These are phyloP conservation scores for Avena insularis DNA, from an alignment of 176 grass and related monocot species.

Conservation along the genomic window DNA sequence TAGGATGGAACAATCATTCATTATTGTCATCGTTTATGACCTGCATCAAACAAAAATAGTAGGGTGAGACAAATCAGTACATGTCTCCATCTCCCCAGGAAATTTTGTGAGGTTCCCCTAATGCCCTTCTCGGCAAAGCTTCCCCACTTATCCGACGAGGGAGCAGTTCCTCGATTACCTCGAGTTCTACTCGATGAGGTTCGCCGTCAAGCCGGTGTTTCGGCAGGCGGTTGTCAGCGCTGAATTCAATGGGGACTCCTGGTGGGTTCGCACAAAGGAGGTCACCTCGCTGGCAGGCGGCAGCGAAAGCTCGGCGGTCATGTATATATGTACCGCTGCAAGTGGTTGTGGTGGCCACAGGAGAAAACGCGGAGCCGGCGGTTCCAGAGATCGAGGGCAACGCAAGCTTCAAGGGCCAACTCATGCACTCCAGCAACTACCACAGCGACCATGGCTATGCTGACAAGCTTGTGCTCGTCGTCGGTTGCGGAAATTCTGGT, in stretches of 20 bases:
- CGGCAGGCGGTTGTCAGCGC: constrained; percentile 59
- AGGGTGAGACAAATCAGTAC: no score
- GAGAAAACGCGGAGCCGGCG: constrained; percentile 84
- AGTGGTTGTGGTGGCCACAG: constrained; percentile 86
- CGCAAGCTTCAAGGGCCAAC: constrained; percentile 46
- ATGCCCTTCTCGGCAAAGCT: constrained; percentile 62
- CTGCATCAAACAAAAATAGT: no score
- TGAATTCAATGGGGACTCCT: constrained; percentile 58
- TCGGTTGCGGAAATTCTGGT: constrained; percentile 90
- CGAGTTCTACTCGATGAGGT: constrained; percentile 52
- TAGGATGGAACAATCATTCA: no score
- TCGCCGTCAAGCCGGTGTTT: constrained; percentile 58
- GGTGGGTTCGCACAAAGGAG: constrained; percentile 60
- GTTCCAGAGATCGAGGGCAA: constrained; percentile 76
- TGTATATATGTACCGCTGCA: constrained; percentile 54
- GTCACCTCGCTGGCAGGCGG: neutral
- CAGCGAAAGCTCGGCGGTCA: constrained; percentile 4
- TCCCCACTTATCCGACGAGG: constrained; percentile 64
- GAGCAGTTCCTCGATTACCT: constrained; percentile 86
- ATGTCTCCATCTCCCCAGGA: constrained; percentile 80
- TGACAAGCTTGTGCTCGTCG: constrained; percentile 70
- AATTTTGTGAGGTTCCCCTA: constrained; percentile 76
- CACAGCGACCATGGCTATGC: constrained; percentile 56
- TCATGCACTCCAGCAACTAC: constrained; percentile 80
- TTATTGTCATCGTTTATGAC: no score